Conservation (phyloP, 2,329 filamentous ascomycete genomes). For the Trichoderma sp. region DNA sequence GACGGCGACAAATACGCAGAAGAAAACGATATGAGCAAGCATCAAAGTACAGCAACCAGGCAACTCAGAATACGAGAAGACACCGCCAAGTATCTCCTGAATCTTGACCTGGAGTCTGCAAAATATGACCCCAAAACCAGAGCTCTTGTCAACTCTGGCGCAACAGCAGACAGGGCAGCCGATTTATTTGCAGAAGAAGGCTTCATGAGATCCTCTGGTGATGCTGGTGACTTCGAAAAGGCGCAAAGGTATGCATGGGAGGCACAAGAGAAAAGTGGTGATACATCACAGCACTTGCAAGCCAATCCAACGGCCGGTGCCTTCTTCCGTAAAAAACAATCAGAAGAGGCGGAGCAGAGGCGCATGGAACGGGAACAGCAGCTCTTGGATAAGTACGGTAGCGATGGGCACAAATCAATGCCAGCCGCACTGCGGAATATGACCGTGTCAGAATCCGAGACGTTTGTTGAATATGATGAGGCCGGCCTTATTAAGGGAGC, state of each 20-base stretch:
- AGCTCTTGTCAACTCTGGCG: slow-evolving; percentile 82
- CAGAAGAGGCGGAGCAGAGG: slow-evolving; percentile 67
- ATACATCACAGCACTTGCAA: slow-evolving; percentile 82
- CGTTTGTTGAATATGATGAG: slow-evolving; percentile 93
- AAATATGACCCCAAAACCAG: slow-evolving; percentile 97
- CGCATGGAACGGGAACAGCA: slow-evolving; percentile 65
- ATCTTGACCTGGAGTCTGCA: slow-evolving; percentile 91
- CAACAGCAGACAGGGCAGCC: slow-evolving; percentile 74
- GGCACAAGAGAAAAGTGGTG: slow-evolving; percentile 75
- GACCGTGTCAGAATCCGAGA: slow-evolving; percentile 75
- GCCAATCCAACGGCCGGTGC: slow-evolving; percentile 95
- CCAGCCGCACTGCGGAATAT: slow-evolving; percentile 62
- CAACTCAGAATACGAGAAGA: slow-evolving; percentile 93
- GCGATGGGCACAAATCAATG: slow-evolving; percentile 52
- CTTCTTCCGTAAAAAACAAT: slow-evolving; percentile 74
- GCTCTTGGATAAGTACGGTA: slow-evolving; percentile 79
- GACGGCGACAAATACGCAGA: slow-evolving; percentile 79
- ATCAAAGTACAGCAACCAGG: slow-evolving; percentile 85
- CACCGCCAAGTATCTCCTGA: slow-evolving; percentile 93
- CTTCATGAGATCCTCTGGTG: slow-evolving; percentile 82
- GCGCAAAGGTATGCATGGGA: slow-evolving; percentile 95
- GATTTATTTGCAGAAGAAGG: slow-evolving; percentile 88
- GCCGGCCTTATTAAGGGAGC: slow-evolving; percentile 85
- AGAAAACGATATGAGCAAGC: slow-evolving; percentile 92
- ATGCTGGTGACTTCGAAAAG: slow-evolving; percentile 87